phyloP scores from a whole-genome alignment of 2,329 filamentous ascomycete genomes.

The Xylariaceae sp. region DNA sequence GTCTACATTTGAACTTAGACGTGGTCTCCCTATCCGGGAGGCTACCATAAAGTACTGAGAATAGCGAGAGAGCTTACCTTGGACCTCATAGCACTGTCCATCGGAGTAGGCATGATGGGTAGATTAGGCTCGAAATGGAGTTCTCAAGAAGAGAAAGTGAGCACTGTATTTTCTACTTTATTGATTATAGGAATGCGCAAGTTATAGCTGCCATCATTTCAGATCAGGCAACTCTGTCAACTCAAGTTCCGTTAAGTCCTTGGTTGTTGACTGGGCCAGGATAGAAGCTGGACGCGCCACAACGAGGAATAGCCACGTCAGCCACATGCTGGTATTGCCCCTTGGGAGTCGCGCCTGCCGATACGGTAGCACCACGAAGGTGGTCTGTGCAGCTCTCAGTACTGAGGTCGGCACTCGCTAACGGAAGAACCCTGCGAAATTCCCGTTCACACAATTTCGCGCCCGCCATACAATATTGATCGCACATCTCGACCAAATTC shows the following conservation, averaged over 20 bases:
- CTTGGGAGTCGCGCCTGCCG: no score
- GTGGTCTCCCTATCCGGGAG: no score
- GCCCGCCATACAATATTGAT: constrained; percentile 18
- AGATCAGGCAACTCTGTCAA: constrained; percentile 19
- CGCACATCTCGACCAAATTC: constrained; percentile 11
- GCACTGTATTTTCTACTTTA: no score
- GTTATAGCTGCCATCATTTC: constrained; percentile 6
- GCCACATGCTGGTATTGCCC: no score
- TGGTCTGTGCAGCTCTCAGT: constrained; percentile 8
- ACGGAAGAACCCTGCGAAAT: constrained; percentile 10
- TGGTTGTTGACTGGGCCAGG: neutral
- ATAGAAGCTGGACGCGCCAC: constrained; percentile 12
- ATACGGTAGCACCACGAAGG: no score
- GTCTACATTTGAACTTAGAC: no score
- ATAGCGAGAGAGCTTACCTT: constrained; percentile 44
- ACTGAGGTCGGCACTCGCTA: constrained; percentile 9
- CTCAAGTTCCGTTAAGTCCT: constrained; percentile 3
- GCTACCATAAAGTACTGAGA: no score
- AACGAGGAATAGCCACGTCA: constrained; percentile 11
- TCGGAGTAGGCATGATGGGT: constrained; percentile 59
- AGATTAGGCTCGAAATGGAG: neutral
- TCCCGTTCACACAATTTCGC: constrained; percentile 26
- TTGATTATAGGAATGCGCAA: constrained; percentile 3
- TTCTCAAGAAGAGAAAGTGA: no score
- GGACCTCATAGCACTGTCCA: constrained; percentile 66